Evolutionary conservation across 2,329 filamentous ascomycete genomes (phyloP), one percentile per base, ranked within the genome.

Genomic region (Nigrospora osmanthi): DNA sequence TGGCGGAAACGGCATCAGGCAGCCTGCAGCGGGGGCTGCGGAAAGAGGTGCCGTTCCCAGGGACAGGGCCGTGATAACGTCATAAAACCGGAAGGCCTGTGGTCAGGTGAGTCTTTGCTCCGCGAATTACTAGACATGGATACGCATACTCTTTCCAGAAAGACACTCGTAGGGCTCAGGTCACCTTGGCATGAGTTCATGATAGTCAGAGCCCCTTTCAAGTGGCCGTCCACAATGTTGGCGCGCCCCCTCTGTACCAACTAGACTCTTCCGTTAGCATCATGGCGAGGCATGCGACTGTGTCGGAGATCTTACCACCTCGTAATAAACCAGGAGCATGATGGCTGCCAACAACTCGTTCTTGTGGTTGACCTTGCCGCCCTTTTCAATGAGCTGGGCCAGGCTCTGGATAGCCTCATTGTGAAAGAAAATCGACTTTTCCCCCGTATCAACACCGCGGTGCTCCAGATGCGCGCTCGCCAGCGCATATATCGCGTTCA

Each of bases 401-500:
- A 83, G 61, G 1, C 75, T 77, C 51, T 78, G 73, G 19, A 83
- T 73, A 11, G 79, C 78, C 54, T 71, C 69, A 47, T 75, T 80
- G 49, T 83, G 79, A 49, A 81, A 81, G 48, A 72, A 71, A 1
- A 80, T 60, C 33, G 78, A 80, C 52, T 72, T 75, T 52, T 82
- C 76, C 16, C 64, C 58, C 7, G 71, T 73, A 23, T 71, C 63
- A 6, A 78, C 64, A 2, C 75, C 76, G 23, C 76, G 66, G 40
- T 78, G 88, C 52, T 91, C 85, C 47, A 94, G 69, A 59, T 95
- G 93, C 47, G 89, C 91, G 46, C 85, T 87, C 1, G 88, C 80
- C 9, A 96, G 69, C 0, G 89, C 89, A 47, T 87, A 89, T 48
- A 96, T 85, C 11, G 89, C 88, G 57, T 93, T 88, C 61, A 87